These are phyloP conservation scores for Mallotus repandus DNA, from an alignment of 441 rosid species.

Conservation along the genomic window DNA sequence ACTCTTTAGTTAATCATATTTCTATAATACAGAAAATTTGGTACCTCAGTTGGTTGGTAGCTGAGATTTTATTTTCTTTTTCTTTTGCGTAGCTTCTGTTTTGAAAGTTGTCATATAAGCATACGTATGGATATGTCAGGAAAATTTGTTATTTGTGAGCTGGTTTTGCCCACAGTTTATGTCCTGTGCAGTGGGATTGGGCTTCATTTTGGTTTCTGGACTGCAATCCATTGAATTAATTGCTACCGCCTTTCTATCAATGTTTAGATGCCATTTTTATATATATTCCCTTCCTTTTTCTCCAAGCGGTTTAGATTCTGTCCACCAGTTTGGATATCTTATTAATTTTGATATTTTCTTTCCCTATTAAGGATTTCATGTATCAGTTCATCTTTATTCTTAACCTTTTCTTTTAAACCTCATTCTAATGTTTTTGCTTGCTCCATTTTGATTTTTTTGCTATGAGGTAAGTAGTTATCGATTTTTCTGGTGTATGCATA, in stretches of 20 bases:
- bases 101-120: background rate
- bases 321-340: background rate
- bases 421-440: no score
- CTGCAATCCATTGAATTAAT: slow-evolving; percentile 7
- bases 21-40: no score
- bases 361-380: background rate
- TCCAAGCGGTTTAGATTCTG: slow-evolving; percentile 14
- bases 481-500: background rate
- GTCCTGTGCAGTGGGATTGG: no score
- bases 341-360: no score
- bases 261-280: slow-evolving; percentile 6
- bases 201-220: background rate
- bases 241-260: slow-evolving; percentile 10
- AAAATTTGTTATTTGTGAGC: background rate
- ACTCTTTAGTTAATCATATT: no score
- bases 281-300: background rate
- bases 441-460: background rate
- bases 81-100: background rate
- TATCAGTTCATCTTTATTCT: background rate
- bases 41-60: no score
- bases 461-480: background rate
- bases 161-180: background rate
- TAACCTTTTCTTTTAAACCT: no score
- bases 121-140: background rate
- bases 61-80: no score